Evolutionary conservation across 306 rosid genomes (phyloP), one percentile per base, ranked within the genome.

Genomic region (Senna tora): DNA sequence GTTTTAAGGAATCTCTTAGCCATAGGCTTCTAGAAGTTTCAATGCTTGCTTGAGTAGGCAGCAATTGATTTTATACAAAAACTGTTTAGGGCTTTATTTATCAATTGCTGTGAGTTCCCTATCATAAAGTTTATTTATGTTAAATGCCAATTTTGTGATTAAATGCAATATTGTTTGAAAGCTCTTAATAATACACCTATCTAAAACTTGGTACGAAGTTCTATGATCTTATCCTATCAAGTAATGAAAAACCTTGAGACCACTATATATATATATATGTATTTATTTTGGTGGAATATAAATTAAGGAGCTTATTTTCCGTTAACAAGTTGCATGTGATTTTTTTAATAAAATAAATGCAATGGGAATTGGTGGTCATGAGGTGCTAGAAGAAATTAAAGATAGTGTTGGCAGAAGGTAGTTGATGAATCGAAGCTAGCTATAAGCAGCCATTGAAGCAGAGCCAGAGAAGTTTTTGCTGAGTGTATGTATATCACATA

Each of bases 351-450:
- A n/a, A 3, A 46, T 58, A 59, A 58, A 43, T 43, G 19, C 13
- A 30, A 7, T 4, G 69, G 14, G 63, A 79, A 68, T 7, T 69
- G 16, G 34, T 56, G 73, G 69, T 10, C 42, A 41, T 22, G 21
- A 50, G 49, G 9, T 41, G 17, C 32, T 32, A 58, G 46, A 34
- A 10, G n/a, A n/a, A n/a, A n/a, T n/a, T n/a, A 15, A 13, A 0
- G 7, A 66, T 42, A 43, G 47, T 67, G 75, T 72, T 69, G 81
- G 67, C 60, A 67, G 20, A 51, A 68, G 47, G 30, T 14, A 64
- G 43, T 14, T 42, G 6, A 43, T 22, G 69, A 69, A 61, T 57
- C 30, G n/a, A n/a, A n/a, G n/a, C n/a, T n/a, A n/a, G n/a, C n/a
- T n/a, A n/a, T 9, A 59, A 25, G 30, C 30, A 25, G 30, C 33